phyloP scores from a whole-genome alignment of 202 grass and related monocot species.

The Setaria viridis region DNA sequence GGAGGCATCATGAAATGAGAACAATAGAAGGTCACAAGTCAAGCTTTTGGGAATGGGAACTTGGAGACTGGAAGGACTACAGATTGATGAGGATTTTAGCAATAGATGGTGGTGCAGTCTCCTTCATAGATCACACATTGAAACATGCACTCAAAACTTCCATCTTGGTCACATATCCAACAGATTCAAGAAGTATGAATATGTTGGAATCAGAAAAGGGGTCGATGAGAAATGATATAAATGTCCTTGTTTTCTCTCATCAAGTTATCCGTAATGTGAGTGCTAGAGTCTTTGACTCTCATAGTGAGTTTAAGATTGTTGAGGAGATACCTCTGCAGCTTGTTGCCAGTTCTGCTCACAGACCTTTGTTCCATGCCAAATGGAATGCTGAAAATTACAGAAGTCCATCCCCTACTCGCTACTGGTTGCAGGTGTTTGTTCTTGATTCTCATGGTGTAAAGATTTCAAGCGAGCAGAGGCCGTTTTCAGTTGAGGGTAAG shows the following conservation, averaged over 20 bases:
- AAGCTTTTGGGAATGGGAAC: constrained; percentile 94
- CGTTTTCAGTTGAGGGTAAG: constrained; percentile 84
- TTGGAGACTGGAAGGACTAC: constrained; percentile 94
- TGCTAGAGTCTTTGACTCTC: constrained; percentile 82
- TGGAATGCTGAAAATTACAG: constrained; percentile 91
- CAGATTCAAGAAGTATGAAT: constrained; percentile 92
- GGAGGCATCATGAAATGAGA: constrained; percentile 69
- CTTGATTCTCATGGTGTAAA: constrained; percentile 63
- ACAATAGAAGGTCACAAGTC: constrained; percentile 35
- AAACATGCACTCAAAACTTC: constrained; percentile 54
- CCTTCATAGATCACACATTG: constrained; percentile 72
- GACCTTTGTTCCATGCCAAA: constrained; percentile 77
- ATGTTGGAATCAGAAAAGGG: constrained; percentile 42
- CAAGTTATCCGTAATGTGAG: constrained; percentile 67
- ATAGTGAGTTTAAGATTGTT: constrained; percentile 71
- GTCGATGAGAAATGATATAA: constrained; percentile 84
- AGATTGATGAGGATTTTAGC: constrained; percentile 87
- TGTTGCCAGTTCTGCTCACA: constrained; percentile 43
- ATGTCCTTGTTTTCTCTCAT: constrained; percentile 79
- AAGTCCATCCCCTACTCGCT: constrained; percentile 70
- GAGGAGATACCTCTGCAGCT: constrained; percentile 75
- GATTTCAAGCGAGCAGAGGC: constrained; percentile 56
- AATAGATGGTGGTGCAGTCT: constrained; percentile 74
- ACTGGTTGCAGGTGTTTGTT: constrained; percentile 75
- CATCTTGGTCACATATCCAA: constrained; percentile 80